Base-by-base conservation (phyloP, 148 eudicot species). In the Cornus controversa region DNA sequence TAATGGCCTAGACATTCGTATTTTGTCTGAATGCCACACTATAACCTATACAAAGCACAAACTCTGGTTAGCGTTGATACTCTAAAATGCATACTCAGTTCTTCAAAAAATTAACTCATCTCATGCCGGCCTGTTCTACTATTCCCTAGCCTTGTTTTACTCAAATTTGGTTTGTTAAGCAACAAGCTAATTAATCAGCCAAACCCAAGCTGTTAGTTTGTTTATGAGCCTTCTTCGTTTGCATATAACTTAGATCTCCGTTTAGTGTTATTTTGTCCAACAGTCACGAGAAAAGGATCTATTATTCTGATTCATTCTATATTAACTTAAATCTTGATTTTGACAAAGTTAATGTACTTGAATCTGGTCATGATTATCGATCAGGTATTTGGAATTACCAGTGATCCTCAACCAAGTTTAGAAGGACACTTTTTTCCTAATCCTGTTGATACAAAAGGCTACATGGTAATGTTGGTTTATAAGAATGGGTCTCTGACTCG, bases 381-480 rank as follows among this genome's bases (percentile, higher is more conserved):
- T 58, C 75, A 95, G 99, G 96, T 95, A 63, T 95, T 95, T 79
- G 97, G 97, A 69, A 95, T 93, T 75, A 83, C 92, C 16, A 79
- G 74, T 60, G 94, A 95, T 31, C 97, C 86, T 79, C 91, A 88
- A 64, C 93, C 96, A 67, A 81, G 92, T 76, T 75, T 89, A 75
- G 99, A 93, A 84, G 97, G 99, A 36, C 99, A 95, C 81, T 92
- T 90, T 66, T 95, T 95, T 72, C 99, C 99, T 75, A 91, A 91
- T 82, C 99, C 99, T 11, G 94, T 91, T 71, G 92, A 93, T 83
- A 78, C 87, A n/a, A 78, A 90, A 79, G 90, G 94, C 73, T 93
- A 87, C 82, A 95, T 95, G 99, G 94, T 95, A 20, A 93, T 95
- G 99, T 85, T 95, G 68, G 76, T 83, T 84, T 95, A 95, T 80